phyloP scores from a whole-genome alignment of 2,329 filamentous ascomycete genomes.

The Trematosphaeria pertusa region DNA sequence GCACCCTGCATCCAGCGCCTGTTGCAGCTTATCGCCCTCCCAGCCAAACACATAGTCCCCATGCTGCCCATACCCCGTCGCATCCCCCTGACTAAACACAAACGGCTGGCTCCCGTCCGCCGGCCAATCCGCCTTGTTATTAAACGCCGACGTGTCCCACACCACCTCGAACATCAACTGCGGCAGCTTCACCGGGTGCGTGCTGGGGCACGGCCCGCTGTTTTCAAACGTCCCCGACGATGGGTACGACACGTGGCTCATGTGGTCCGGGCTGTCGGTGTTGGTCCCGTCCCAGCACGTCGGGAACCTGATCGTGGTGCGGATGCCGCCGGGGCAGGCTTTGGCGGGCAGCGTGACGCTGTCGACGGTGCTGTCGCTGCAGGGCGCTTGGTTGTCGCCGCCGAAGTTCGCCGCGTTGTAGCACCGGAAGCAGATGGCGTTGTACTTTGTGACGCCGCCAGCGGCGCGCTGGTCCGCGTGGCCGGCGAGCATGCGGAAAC shows the following conservation, averaged over 20 bases:
- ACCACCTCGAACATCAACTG: conserved; percentile 45
- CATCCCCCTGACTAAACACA: conserved; percentile 40
- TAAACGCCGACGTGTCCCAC: conserved; percentile 20
- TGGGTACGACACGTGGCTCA: conserved; percentile 67
- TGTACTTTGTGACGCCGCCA: conserved; percentile 29
- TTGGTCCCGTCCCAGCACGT: conserved; percentile 72
- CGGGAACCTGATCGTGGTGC: conserved; percentile 72
- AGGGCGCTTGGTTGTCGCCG: conserved; percentile 40
- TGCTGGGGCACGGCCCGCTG: conserved; percentile 50
- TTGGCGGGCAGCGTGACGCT: background rate
- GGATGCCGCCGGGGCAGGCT: conserved; percentile 74
- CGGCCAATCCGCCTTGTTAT: conserved; percentile 12
- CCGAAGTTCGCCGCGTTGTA: conserved; percentile 52
- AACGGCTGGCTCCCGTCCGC: conserved; percentile 22
- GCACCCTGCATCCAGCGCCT: conserved; percentile 3
- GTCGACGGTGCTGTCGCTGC: background rate
- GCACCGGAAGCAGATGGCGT: conserved; percentile 53
- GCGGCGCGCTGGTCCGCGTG: conserved; percentile 32
- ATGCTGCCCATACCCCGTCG: conserved; percentile 54
- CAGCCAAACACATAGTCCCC: conserved; percentile 60
- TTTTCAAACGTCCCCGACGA: conserved; percentile 48
- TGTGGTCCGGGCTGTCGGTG: conserved; percentile 61
- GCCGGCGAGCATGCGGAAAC: conserved; percentile 46
- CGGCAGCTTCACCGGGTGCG: conserved; percentile 52
- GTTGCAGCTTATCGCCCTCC: conserved; percentile 47